phyloP scores from a whole-genome alignment of 805 yeast genomes.

The baker's yeast (Saccharomyces cerevisiae) region DNA sequence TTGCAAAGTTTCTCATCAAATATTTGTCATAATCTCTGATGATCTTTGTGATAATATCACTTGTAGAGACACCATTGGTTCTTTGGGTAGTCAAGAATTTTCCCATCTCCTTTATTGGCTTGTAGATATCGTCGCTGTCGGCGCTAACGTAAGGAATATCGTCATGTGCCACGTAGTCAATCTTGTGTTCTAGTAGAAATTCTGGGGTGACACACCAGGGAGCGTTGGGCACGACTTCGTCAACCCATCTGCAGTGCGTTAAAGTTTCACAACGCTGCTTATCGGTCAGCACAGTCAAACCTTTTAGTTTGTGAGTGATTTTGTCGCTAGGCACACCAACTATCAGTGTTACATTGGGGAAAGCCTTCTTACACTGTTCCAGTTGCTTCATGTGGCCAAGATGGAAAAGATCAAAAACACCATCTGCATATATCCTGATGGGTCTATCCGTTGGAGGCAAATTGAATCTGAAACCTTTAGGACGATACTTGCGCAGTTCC shows the following conservation, averaged over 20 bases:
- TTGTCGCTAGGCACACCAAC: slow-evolving; percentile 88
- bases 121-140: slow-evolving; percentile 87
- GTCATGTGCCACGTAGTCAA: slow-evolving; percentile 97
- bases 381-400: slow-evolving; percentile 96
- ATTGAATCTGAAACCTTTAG: slow-evolving; percentile 68
- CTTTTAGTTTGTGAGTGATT: slow-evolving; percentile 87
- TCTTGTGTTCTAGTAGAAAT: slow-evolving; percentile 66
- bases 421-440: slow-evolving; percentile 93
- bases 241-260: slow-evolving; percentile 93
- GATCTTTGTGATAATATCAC: slow-evolving; percentile 90
- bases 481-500: slow-evolving; percentile 68
- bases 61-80: slow-evolving; percentile 92
- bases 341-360: slow-evolving; percentile 74
- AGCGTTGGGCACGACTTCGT: slow-evolving; percentile 87
- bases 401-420: slow-evolving; percentile 94
- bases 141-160: slow-evolving; percentile 88
- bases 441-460: slow-evolving; percentile 81
- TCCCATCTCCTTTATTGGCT: slow-evolving; percentile 84
- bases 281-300: slow-evolving; percentile 84
- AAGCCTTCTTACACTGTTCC: slow-evolving; percentile 91
- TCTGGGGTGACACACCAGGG: slow-evolving; percentile 92
- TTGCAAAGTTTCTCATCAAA: slow-evolving; percentile 90
- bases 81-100: slow-evolving; percentile 91
- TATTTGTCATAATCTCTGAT: slow-evolving; percentile 95
- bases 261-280: slow-evolving; percentile 85